A percentile compares a stretch with the other conserved stretches of the same genome.
phyloP scores from a whole-genome alignment of 78 protist species.

The Fonticula alba region DNA sequence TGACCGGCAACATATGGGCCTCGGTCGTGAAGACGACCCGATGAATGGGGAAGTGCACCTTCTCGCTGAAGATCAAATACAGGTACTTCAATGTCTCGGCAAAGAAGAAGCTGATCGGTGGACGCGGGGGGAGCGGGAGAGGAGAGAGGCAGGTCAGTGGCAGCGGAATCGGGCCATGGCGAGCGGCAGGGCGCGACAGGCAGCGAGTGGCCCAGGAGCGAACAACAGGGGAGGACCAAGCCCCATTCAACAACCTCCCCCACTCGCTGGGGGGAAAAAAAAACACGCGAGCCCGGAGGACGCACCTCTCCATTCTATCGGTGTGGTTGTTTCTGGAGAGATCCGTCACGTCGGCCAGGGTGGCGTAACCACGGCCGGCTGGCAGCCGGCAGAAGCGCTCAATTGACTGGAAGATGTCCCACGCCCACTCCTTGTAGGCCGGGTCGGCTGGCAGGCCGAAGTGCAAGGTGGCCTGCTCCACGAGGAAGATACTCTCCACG shows the following conservation, averaged over 20 bases:
- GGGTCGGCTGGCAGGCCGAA: too few relatives aligned
- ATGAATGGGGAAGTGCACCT: conserved; percentile 19
- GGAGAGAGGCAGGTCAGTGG: conserved; percentile 24
- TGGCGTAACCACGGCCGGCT: conserved; percentile 6
- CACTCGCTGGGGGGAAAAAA: background rate
- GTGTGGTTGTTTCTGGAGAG: background rate
- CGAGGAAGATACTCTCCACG: conserved; percentile 18
- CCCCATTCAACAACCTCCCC: too few relatives aligned
- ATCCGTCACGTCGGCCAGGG: conserved; percentile 2
- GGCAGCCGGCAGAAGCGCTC: background rate
- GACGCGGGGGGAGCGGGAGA: too few relatives aligned
- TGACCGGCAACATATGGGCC: conserved; percentile 50
- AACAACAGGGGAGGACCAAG: too few relatives aligned
- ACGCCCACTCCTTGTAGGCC: conserved; percentile 25
- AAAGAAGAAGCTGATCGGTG: conserved; percentile 33
- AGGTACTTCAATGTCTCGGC: conserved; percentile 67
- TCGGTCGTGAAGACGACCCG: conserved; percentile 64
- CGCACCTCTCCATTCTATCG: conserved; percentile 1
- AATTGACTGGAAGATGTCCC: conserved; percentile 24
- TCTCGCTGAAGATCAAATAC: conserved; percentile 28
- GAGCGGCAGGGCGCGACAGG: background rate
- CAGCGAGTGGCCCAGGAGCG: too few relatives aligned
- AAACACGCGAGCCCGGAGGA: background rate
- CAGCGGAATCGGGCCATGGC: background rate
- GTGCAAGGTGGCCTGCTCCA: conserved; percentile 28